Conservation (phyloP, 208 protist species). For the Trypanosoma caninum region DNA sequence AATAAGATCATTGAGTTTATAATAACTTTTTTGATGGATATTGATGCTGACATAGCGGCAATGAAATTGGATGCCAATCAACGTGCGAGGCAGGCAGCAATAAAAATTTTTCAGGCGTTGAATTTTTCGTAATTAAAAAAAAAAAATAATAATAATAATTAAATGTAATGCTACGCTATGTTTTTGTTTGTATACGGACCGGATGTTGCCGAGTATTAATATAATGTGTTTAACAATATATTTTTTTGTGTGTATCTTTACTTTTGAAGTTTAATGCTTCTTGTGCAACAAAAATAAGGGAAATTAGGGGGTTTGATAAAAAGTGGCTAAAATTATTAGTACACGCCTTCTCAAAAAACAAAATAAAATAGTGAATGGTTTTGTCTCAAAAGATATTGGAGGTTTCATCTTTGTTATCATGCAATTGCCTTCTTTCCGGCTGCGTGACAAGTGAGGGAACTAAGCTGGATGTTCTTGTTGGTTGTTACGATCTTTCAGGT, state of each 20-base stretch:
- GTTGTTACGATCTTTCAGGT: constrained; percentile 39
- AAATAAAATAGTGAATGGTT: constrained; percentile 2
- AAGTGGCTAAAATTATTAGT: too few species aligned
- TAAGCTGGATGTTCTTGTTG: constrained; percentile 16
- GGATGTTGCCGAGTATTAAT: too few species aligned
- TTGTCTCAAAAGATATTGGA: constrained; percentile 4
- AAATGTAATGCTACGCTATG: too few species aligned
- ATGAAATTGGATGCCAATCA: constrained; percentile 89
- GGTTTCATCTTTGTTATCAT: constrained; percentile 31
- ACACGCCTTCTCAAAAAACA: not conserved
- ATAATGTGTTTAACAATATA: too few species aligned
- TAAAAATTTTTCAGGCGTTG: constrained; percentile 33
- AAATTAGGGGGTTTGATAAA: too few species aligned
- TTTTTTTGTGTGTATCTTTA: not conserved
- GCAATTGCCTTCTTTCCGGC: constrained; percentile 65
- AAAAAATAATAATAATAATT: too few species aligned
- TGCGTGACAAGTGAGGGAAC: not conserved
- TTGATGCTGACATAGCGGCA: constrained; percentile 95
- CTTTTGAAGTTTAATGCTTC: too few species aligned
- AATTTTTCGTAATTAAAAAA: constrained; percentile 9
- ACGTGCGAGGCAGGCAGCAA: constrained; percentile 34
- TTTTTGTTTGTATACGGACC: too few species aligned
- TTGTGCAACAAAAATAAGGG: too few species aligned
- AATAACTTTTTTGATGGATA: constrained; percentile 93
- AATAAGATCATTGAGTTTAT: constrained; percentile 96